phyloP scores from a whole-genome alignment of 805 yeast species.

The Cyberlindnera sargentensis region DNA sequence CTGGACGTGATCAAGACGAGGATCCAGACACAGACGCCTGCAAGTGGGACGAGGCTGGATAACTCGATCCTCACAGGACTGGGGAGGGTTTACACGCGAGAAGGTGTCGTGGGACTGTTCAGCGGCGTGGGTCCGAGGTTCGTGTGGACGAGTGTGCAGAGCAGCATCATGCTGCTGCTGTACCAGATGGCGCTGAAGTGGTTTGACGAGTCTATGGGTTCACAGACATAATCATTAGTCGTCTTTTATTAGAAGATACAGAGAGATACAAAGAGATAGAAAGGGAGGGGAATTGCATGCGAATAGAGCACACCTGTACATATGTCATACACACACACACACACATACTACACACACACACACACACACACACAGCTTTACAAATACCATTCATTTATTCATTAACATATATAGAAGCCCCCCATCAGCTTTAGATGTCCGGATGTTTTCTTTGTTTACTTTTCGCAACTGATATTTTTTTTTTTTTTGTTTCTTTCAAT shows the following conservation, averaged over 20 bases:
- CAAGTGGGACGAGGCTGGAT: constrained; percentile 16
- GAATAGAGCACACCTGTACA: too few relatives aligned
- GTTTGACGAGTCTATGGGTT: constrained; percentile 5
- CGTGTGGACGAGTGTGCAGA: constrained; percentile 94
- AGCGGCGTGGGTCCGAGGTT: constrained; percentile 96
- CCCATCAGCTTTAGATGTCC: not conserved
- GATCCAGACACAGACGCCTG: constrained; percentile 76
- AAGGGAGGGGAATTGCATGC: too few relatives aligned
- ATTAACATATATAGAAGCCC: not conserved
- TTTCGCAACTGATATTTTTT: constrained; percentile 1
- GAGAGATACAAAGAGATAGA: not conserved
- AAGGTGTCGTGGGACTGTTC: constrained; percentile 76
- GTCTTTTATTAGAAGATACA: not conserved
- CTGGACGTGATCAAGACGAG: constrained; percentile 88
- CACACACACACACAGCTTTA: too few relatives aligned
- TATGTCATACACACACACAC: too few relatives aligned
- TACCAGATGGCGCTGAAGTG: constrained; percentile 71
- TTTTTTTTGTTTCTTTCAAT: not conserved
- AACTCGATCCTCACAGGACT: constrained; percentile 49
- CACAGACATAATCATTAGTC: too few relatives aligned
- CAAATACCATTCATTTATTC: not conserved
- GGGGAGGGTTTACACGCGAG: constrained; percentile 51
- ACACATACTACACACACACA: too few relatives aligned
- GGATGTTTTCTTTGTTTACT: constrained; percentile 2
- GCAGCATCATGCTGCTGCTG: constrained; percentile 84